These are phyloP conservation scores for Annulohypoxylon truncatum DNA, from an alignment of 2,329 filamentous ascomycete genomes.

Conservation along the genomic window DNA sequence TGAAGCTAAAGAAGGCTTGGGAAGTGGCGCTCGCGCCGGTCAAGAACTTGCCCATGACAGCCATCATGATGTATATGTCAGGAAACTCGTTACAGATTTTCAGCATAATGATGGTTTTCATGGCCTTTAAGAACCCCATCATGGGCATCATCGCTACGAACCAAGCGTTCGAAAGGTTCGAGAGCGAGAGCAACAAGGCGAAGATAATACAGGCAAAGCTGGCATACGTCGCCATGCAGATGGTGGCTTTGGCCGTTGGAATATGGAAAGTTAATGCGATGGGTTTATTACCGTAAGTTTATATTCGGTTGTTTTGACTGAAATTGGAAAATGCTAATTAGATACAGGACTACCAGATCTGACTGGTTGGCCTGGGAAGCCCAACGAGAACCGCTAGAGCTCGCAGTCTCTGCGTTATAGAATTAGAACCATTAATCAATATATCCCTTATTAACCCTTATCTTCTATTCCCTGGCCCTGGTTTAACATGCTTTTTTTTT, in stretches of 20 bases:
- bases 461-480: background rate
- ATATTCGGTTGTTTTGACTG: background rate
- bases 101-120: slow-evolving; percentile 99
- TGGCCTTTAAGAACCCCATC: slow-evolving; percentile 97
- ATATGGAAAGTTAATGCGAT: slow-evolving; percentile 98
- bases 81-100: slow-evolving; percentile 98
- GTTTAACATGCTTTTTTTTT: background rate
- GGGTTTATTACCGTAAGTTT: slow-evolving; percentile 84
- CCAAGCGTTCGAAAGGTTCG: slow-evolving; percentile 89
- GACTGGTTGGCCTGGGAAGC: slow-evolving; percentile 98
- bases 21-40: slow-evolving; percentile 93
- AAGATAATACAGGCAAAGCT: slow-evolving; percentile 86
- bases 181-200: slow-evolving; percentile 79
- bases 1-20: slow-evolving; percentile 99
- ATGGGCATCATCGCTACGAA: slow-evolving; percentile 85
- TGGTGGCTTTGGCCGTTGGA: slow-evolving; percentile 84
- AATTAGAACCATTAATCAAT: slow-evolving; percentile 19
- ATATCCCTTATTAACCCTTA: background rate
- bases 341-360: slow-evolving; percentile 83
- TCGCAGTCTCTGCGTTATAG: slow-evolving; percentile 71
- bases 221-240: slow-evolving; percentile 88
- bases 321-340: slow-evolving; percentile 44
- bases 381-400: slow-evolving; percentile 75
- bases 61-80: slow-evolving; percentile 99
- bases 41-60: slow-evolving; percentile 97